phyloP scores from a whole-genome alignment of 202 grass and related monocot genomes.

The Musa balbisiana region DNA sequence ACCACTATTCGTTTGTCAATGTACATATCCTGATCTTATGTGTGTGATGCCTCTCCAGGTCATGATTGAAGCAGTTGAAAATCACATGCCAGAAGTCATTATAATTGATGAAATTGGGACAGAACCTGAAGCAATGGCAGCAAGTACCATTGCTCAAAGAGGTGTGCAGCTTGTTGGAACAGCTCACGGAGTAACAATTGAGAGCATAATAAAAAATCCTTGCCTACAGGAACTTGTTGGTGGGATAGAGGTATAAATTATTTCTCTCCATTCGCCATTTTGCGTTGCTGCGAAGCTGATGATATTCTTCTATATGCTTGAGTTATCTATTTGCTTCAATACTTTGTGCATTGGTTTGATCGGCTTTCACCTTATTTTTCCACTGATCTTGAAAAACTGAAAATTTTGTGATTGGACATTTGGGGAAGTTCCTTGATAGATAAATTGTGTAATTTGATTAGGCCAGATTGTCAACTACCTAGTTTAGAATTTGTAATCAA shows the following conservation, averaged over 20 bases:
- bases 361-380: background rate
- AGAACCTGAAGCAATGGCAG: conserved; percentile 89
- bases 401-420: background rate
- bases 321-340: background rate
- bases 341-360: background rate
- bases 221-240: conserved; percentile 93
- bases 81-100: conserved; percentile 99
- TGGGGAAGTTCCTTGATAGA: background rate
- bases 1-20: background rate
- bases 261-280: conserved; percentile 5
- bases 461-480: background rate
- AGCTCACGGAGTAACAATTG: conserved; percentile 93
- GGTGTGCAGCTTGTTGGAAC: conserved; percentile 95
- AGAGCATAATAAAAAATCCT: conserved; percentile 96
- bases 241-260: conserved; percentile 73
- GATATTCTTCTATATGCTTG: background rate
- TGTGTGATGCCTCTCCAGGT: conserved; percentile 32
- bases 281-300: background rate
- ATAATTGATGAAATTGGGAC: conserved; percentile 98
- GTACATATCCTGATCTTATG: background rate
- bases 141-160: conserved; percentile 98
- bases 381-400: background rate
- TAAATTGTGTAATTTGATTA: background rate
- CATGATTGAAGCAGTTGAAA: conserved; percentile 99
- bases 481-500: background rate